Percentiles rank a stretch among this genome's conserved stretches.
These are phyloP conservation scores for Candida gorgasii DNA, from an alignment of 805 yeast species.

Conservation along the genomic window DNA sequence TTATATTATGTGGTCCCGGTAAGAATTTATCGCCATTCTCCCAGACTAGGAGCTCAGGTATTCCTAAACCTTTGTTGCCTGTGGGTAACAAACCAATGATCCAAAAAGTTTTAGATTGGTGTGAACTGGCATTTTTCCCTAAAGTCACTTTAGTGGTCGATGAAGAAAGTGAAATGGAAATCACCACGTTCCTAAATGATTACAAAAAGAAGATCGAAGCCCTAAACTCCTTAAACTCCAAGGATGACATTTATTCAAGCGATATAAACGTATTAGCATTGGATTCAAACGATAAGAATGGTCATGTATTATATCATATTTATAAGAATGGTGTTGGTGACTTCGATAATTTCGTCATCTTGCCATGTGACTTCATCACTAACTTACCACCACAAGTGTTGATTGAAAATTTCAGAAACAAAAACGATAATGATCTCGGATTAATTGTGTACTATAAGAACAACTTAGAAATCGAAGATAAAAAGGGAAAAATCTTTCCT, in stretches of 20 bases:
- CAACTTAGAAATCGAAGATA: slow-evolving; percentile 73
- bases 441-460: slow-evolving; percentile 77
- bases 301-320: slow-evolving; percentile 56
- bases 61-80: slow-evolving; percentile 84
- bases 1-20: slow-evolving; percentile 88
- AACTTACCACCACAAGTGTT: slow-evolving; percentile 88
- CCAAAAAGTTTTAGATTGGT: slow-evolving; percentile 88
- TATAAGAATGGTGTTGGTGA: slow-evolving; percentile 29
- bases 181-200: slow-evolving; percentile 48
- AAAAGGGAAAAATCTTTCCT: slow-evolving; percentile 58
- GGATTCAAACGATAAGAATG: slow-evolving; percentile 48
- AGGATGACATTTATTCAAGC: slow-evolving; percentile 14
- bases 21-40: slow-evolving; percentile 71
- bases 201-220: slow-evolving; percentile 34
- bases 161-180: slow-evolving; percentile 44
- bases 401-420: slow-evolving; percentile 78
- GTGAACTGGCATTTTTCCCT: slow-evolving; percentile 79
- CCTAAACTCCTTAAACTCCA: slow-evolving; percentile 16
- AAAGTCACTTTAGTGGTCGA: slow-evolving; percentile 65
- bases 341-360: slow-evolving; percentile 56
- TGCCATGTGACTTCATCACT: slow-evolving; percentile 94
- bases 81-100: slow-evolving; percentile 89
- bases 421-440: slow-evolving; percentile 66
- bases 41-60: slow-evolving; percentile 57
- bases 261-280: slow-evolving; percentile 25